Base-by-base conservation (phyloP, 2,329 filamentous ascomycete genomes). In the Blastomyces emzantsi region DNA sequence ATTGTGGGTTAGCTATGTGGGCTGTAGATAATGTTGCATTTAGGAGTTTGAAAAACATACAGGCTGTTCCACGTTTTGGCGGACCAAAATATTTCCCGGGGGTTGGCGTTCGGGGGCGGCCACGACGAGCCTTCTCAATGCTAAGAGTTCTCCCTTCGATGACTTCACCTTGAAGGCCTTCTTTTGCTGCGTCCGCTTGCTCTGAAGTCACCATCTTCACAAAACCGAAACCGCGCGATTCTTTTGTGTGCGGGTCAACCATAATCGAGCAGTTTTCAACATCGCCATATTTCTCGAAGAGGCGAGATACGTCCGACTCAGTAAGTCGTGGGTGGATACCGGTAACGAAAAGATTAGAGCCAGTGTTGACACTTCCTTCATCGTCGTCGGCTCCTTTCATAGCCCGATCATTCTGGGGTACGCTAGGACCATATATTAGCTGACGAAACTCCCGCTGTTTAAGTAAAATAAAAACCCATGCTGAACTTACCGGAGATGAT, bases 251-350 rank as follows among this genome's bases (percentile, higher is more conserved):
- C 66, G 94, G 94, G 75, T 99, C 94, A 73, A 93, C 87, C 94
- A 99, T 99, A 81, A 99, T 99, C 78, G 97, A 95, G 82, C 93
- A 97, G 80, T 95, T 97, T 81, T 97, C 93, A 61, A 99, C 94
- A 75, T 96, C 92, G 70, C 94, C 94, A 73, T 97, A 97, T 80
- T 97, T 99, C 80, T 97, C 92, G 74, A 99, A 99, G 69, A 99
- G 87, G 76, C 92, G 92, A 62, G 90, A 89, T 66, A 99, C 90
- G 75, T 97, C 94, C 19, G 87, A 85, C 77, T 99, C 94, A 58
- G 85, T 87, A 69, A 99, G 85, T 72, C 90, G 90, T 64, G 94
- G 94, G 77, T 97, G 92, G 69, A 99, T 99, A 71, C 94, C 94
- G 67, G 94, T 99, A 69, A 99, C 94, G 77, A 99, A 99, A 65